These are phyloP conservation scores for Yamadazyma trypodendri DNA, from an alignment of 1,139 yeast genomes.

Conservation along the genomic window DNA sequence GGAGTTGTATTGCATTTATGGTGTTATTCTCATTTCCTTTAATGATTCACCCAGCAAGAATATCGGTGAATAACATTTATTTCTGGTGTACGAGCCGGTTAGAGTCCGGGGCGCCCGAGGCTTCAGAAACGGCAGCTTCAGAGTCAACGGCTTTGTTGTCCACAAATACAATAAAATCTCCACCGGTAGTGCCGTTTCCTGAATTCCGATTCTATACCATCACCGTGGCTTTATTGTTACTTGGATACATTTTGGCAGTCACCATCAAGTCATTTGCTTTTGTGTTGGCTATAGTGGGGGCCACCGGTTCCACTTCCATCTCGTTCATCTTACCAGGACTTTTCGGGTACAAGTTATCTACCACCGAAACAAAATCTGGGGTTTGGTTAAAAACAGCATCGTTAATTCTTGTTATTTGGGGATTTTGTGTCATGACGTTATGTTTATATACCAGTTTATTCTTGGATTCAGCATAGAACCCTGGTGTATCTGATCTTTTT, in stretches of 20 bases:
- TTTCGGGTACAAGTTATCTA: constrained; percentile 50
- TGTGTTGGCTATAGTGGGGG: constrained; percentile 57
- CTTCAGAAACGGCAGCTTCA: neutral
- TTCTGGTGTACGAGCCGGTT: constrained; percentile 37
- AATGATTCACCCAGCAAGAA: constrained; percentile 90
- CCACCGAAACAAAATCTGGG: constrained; percentile 24
- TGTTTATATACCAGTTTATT: constrained; percentile 39
- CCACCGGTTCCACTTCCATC: constrained; percentile 61
- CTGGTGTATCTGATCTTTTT: neutral
- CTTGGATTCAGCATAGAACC: constrained; percentile 15
- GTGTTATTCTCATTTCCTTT: constrained; percentile 87
- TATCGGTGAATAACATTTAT: constrained; percentile 74
- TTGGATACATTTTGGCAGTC: constrained; percentile 46
- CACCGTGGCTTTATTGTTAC: constrained; percentile 43
- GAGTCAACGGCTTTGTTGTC: neutral
- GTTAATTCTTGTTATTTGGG: constrained; percentile 40
- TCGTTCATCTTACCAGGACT: constrained; percentile 60
- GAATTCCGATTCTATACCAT: constrained; percentile 44
- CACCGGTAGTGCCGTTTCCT: constrained; percentile 51
- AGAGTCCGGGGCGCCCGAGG: too few species aligned
- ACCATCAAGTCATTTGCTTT: constrained; percentile 53
- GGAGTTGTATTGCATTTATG: constrained; percentile 74
- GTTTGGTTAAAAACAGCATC: constrained; percentile 26
- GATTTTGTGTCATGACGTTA: constrained; percentile 39
- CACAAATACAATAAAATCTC: constrained; percentile 11